Conservation (phyloP, 352 stramenopile genomes). For the Pythium rhizo-oryzae region DNA sequence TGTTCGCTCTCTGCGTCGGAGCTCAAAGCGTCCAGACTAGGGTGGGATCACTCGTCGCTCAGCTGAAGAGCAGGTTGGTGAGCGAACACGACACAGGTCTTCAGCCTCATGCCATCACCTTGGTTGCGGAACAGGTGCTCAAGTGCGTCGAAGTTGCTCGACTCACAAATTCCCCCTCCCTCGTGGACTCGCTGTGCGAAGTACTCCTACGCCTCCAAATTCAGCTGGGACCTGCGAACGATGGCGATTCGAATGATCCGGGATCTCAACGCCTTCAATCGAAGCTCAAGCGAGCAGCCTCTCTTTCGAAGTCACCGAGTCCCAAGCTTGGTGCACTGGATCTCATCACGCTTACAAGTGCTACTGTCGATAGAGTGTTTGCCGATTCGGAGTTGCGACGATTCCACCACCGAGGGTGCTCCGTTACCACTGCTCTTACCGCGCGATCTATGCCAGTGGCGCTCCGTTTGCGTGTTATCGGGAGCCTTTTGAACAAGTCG, state of each 20-base stretch:
- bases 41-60: slow-evolving; percentile 3
- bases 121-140: slow-evolving; percentile 23
- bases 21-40: not conserved
- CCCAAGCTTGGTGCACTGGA: slow-evolving; percentile 12
- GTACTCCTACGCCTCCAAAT: slow-evolving; percentile 10
- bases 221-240: not conserved
- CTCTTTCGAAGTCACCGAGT: not conserved
- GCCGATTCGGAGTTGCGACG: not conserved
- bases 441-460: not conserved
- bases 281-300: slow-evolving; percentile 10
- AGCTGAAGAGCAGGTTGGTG: slow-evolving; percentile 8
- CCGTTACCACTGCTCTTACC: slow-evolving; percentile 2
- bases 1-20: slow-evolving; percentile 18
- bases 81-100: not conserved
- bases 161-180: not conserved
- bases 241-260: not conserved
- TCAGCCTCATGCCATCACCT: not conserved
- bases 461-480: slow-evolving; percentile 16
- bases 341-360: not conserved
- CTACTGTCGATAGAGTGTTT: not conserved
- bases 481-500: not conserved
- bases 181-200: not conserved
- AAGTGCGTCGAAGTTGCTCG: slow-evolving; percentile 1
- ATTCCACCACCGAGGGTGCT: slow-evolving; percentile 3
- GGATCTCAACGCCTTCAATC: slow-evolving; percentile 4